Evolutionary conservation across 1,284 basidiomycete species (phyloP).

Genomic region (Malassezia dermatis): DNA sequence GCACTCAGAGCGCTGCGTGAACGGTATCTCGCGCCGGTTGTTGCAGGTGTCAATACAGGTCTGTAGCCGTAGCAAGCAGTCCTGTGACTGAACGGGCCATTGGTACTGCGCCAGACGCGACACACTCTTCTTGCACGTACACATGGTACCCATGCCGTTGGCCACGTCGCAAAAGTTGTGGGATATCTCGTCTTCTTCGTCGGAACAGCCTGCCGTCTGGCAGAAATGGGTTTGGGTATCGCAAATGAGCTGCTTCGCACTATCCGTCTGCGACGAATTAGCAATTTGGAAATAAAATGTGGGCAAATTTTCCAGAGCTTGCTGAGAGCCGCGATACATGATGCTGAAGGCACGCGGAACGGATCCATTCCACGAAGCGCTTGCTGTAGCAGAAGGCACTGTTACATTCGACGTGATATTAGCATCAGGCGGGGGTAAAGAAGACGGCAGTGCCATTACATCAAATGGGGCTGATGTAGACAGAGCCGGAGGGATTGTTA

Average conservation of each 20-base stretch:
- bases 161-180: slow-evolving; percentile 40
- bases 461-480: background rate
- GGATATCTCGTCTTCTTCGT: slow-evolving; percentile 19
- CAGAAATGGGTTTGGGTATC: slow-evolving; percentile 35
- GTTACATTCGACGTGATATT: slow-evolving; percentile 8
- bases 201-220: slow-evolving; percentile 27
- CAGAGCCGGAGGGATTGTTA: background rate
- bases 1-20: slow-evolving; percentile 26
- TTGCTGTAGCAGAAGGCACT: background rate
- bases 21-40: slow-evolving; percentile 22
- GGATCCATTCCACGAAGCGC: slow-evolving; percentile 1
- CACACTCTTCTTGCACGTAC: slow-evolving; percentile 29
- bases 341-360: slow-evolving; percentile 8
- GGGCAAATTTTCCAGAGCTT: slow-evolving; percentile 13
- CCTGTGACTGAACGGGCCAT: slow-evolving; percentile 41
- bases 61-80: slow-evolving; percentile 32
- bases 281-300: slow-evolving; percentile 17
- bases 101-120: slow-evolving; percentile 37
- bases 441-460: slow-evolving; percentile 4
- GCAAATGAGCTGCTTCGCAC: slow-evolving; percentile 21
- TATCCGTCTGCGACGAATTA: slow-evolving; percentile 10
- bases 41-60: slow-evolving; percentile 31
- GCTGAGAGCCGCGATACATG: slow-evolving; percentile 14
- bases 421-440: background rate
- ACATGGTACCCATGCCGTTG: slow-evolving; percentile 31